Evolutionary conservation across 345 rosid genomes (phyloP).

Genomic region (Acer negundo): DNA sequence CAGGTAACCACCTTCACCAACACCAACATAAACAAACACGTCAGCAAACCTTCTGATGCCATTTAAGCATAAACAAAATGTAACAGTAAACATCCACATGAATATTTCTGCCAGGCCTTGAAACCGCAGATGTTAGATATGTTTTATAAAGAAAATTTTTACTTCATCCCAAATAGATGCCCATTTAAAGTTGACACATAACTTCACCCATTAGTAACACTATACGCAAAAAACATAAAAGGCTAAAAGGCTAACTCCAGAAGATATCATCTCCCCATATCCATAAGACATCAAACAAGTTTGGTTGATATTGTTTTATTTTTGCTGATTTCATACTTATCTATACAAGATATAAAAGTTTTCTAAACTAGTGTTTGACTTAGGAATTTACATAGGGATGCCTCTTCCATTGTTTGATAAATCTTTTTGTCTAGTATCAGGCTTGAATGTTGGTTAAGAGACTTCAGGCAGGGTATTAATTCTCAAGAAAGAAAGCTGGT

Average conservation of each 20-base stretch:
- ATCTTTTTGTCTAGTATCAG: no score
- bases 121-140: neutral
- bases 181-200: neutral
- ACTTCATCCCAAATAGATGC: neutral
- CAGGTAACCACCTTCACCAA: slow-evolving; percentile 88
- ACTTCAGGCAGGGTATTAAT: no score
- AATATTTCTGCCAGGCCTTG: neutral
- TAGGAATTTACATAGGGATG: no score
- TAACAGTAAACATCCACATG: neutral
- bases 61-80: neutral
- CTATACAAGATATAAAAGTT: no score
- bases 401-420: no score
- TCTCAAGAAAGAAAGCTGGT: no score
- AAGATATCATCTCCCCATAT: neutral
- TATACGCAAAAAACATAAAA: neutral
- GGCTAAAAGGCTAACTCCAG: neutral
- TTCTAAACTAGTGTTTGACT: no score
- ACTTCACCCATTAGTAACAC: neutral
- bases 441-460: no score
- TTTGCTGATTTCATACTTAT: neutral
- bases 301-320: neutral
- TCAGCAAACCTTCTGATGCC: neutral
- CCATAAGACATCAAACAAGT: neutral
- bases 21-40: slow-evolving; percentile 2
- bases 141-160: neutral